Percentiles rank a stretch among this genome's conserved stretches.
These are phyloP conservation scores for Aureococcus anophagefferens DNA, from an alignment of 108 stramenopile species.

Conservation along the genomic window DNA sequence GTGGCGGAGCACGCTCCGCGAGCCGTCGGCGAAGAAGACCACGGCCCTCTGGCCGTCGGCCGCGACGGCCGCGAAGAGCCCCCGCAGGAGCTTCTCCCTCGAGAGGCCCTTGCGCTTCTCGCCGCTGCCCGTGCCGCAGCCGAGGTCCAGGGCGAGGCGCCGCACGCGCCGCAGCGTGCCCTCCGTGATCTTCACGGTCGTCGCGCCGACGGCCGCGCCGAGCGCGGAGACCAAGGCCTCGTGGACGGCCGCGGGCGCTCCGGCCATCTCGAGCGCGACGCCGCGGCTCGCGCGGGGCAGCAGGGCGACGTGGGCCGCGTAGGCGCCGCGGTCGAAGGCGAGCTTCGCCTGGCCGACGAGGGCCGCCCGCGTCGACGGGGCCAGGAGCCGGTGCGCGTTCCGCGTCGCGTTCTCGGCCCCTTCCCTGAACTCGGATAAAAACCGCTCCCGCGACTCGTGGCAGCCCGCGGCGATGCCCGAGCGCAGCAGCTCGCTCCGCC, in stretches of 20 bases:
- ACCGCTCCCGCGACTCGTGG: no score
- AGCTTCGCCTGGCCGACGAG: not conserved
- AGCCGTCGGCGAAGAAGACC: not conserved
- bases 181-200: slow-evolving; percentile 15
- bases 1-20: not conserved
- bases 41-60: not conserved
- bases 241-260: slow-evolving; percentile 6
- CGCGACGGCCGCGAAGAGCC: not conserved
- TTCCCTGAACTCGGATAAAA: no score
- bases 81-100: not conserved
- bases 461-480: no score
- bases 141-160: not conserved
- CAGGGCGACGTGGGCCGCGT: not conserved
- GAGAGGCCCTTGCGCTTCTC: not conserved
- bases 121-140: no score
- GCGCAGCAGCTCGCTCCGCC: no score
- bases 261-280: not conserved
- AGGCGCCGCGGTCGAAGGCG: not conserved
- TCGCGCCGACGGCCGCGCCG: slow-evolving; percentile 24
- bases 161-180: slow-evolving; percentile 4
- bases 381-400: not conserved
- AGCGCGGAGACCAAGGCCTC: slow-evolving; percentile 29
- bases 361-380: not conserved
- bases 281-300: not conserved
- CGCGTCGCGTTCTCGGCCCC: no score